A percentile compares a stretch with the other conserved stretches of the same genome.
Conservation (phyloP, 352 stramenopile genomes). For the Pythium insidiosum region DNA sequence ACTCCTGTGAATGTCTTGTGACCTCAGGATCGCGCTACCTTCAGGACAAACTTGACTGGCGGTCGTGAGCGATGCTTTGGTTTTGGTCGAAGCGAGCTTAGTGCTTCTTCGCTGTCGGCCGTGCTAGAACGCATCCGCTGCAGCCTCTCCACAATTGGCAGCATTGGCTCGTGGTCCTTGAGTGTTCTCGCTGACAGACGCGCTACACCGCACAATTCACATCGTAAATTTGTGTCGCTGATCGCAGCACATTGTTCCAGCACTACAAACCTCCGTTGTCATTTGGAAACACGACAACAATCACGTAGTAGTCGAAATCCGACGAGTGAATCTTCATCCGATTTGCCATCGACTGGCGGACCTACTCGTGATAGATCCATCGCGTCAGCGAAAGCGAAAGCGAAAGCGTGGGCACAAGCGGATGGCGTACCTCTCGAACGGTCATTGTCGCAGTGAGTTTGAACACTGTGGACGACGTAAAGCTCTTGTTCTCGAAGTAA, state of each 20-base stretch:
- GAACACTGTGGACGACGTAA: slow-evolving; percentile 79
- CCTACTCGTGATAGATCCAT: slow-evolving; percentile 11
- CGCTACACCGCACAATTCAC: too few species aligned
- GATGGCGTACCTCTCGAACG: slow-evolving; percentile 47
- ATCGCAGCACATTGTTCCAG: too few species aligned
- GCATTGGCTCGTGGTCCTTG: slow-evolving; percentile 70
- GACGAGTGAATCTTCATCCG: slow-evolving; percentile 68
- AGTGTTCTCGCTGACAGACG: slow-evolving; percentile 62
- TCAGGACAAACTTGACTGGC: slow-evolving; percentile 78
- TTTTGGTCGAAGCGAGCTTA: slow-evolving; percentile 35
- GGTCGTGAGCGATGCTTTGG: slow-evolving; percentile 50
- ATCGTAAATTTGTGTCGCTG: too few species aligned
- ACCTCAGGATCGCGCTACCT: too few species aligned
- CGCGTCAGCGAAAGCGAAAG: too few species aligned
- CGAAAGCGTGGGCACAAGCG: neutral
- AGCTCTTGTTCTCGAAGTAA: slow-evolving; percentile 79
- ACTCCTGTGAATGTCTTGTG: too few species aligned
- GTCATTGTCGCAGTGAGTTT: slow-evolving; percentile 57
- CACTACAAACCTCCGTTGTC: slow-evolving; percentile 20
- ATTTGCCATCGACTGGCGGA: slow-evolving; percentile 66
- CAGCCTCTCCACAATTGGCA: slow-evolving; percentile 59
- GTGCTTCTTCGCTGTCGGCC: slow-evolving; percentile 39
- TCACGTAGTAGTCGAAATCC: slow-evolving; percentile 69
- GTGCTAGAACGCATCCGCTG: slow-evolving; percentile 38
- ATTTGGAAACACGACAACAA: slow-evolving; percentile 74